Base-by-base conservation (phyloP, 345 rosid genomes). In the Hevea brasiliensis region DNA sequence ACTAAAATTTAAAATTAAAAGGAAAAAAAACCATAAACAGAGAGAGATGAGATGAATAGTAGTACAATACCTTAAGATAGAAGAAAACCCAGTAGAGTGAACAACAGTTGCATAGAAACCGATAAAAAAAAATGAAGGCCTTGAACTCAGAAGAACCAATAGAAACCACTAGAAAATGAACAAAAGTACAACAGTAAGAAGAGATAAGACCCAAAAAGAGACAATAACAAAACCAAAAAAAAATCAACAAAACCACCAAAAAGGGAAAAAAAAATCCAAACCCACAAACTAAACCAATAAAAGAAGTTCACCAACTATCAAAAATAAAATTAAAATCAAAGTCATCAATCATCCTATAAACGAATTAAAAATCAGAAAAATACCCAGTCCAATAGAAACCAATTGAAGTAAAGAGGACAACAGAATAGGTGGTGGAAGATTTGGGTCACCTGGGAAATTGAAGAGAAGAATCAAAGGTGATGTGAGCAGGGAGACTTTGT, bases 81-180 rank as follows among this genome's bases (percentile, higher is more conserved):
- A 71, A 61, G 76, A 57, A 66, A 74, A 41, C 74, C 65, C 72
- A 57, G 40, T 67, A 40, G 20, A 40, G 11, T 17, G 64, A 17
- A 45, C 53, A 44, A 55, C 67, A 65, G 37, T 54, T 14, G 67
- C 63, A 71, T 35, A 5, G 17, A 60, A 37, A 60, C 11, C n/a
- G 44, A 60, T 17, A 13, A 58, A 47, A 13, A 58, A 47, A 75
- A 61, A 42, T 27, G 29, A 62, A 80, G 68, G 62, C 24, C 62
- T 40, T 63, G 11, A 76, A 50, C 51, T 54, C 24, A 20, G 60
- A 21, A 48, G 32, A 53, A 20, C 29, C 47, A 23, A 69, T 45
- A 2, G 54, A 6, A 65, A 63, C 20, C 51, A 3, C 41, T n/a
- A 10, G 14, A 32, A 54, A 26, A 14, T 35, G 1, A 72, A 66